Evolutionary conservation across 768 basidiomycete genomes (phyloP).

Genomic region (Dentipellis sp.): DNA sequence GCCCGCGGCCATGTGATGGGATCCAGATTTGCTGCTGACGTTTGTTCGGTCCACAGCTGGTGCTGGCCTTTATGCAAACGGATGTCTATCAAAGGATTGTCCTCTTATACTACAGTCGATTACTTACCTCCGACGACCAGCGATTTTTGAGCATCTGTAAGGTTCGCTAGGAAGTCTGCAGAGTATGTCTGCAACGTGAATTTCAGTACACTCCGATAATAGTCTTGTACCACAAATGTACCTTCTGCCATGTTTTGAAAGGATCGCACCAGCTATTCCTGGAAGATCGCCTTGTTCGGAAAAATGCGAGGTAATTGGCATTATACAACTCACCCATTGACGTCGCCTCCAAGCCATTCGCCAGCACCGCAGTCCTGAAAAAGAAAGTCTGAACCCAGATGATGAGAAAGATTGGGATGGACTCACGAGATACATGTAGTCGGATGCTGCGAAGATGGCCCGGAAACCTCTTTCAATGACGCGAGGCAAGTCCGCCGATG

Average conservation of each 20-base stretch:
- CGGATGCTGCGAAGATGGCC: constrained; percentile 58
- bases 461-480: constrained; percentile 52
- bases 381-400: background rate
- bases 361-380: constrained; percentile 60
- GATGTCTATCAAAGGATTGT: background rate
- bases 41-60: constrained; percentile 69
- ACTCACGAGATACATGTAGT: constrained; percentile 1
- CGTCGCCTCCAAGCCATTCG: constrained; percentile 52
- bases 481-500: constrained; percentile 45
- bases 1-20: constrained; percentile 65
- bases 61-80: constrained; percentile 38
- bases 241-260: constrained; percentile 75
- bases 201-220: constrained; percentile 11
- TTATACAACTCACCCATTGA: constrained; percentile 25
- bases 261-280: constrained; percentile 70
- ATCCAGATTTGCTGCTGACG: constrained; percentile 60
- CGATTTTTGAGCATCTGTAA: constrained; percentile 34
- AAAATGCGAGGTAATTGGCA: background rate
- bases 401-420: background rate
- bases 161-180: constrained; percentile 59
- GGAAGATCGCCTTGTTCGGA: too few species aligned
- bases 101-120: background rate
- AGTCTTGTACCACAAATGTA: constrained; percentile 17
- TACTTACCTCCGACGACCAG: constrained; percentile 61
- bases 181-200: constrained; percentile 40